phyloP scores from a whole-genome alignment of 1,284 basidiomycete species.

The Rhizoctonia solani region DNA sequence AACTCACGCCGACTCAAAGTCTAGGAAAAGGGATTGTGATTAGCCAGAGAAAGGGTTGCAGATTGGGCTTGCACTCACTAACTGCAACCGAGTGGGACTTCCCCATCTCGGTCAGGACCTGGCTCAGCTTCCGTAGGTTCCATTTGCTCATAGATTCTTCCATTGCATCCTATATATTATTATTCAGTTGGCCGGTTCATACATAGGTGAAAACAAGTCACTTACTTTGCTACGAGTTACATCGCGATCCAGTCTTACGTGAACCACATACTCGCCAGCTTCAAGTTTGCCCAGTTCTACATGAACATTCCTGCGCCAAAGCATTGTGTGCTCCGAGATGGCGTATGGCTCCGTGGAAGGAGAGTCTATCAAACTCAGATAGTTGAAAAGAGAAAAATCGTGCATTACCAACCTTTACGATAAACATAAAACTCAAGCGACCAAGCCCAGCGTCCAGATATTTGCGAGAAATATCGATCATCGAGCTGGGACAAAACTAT shows the following conservation, averaged over 20 bases:
- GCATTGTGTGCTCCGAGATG: slow-evolving; percentile 46
- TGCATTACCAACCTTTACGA: slow-evolving; percentile 47
- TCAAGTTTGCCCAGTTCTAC: slow-evolving; percentile 48
- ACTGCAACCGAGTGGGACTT: slow-evolving; percentile 53
- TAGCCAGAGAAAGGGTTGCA: neutral
- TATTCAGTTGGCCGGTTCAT: too few species aligned
- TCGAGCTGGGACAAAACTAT: slow-evolving; percentile 57
- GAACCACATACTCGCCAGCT: slow-evolving; percentile 59
- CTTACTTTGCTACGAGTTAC: too few species aligned
- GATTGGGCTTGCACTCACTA: slow-evolving; percentile 42
- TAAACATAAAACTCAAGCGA: slow-evolving; percentile 55
- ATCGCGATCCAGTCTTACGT: slow-evolving; percentile 55
- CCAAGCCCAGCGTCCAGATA: slow-evolving; percentile 48
- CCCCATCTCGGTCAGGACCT: slow-evolving; percentile 49
- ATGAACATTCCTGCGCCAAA: slow-evolving; percentile 49
- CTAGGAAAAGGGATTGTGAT: neutral
- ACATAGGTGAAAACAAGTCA: too few species aligned
- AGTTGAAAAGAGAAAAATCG: too few species aligned
- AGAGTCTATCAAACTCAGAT: neutral
- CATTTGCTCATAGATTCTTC: slow-evolving; percentile 17
- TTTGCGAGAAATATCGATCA: slow-evolving; percentile 50
- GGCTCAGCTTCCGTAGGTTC: slow-evolving; percentile 37
- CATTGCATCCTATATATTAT: slow-evolving; percentile 11
- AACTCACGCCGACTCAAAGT: neutral
- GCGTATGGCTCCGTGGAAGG: slow-evolving; percentile 43